Conservation (phyloP, 441 rosid species). For the Euphorbia celastroides region DNA sequence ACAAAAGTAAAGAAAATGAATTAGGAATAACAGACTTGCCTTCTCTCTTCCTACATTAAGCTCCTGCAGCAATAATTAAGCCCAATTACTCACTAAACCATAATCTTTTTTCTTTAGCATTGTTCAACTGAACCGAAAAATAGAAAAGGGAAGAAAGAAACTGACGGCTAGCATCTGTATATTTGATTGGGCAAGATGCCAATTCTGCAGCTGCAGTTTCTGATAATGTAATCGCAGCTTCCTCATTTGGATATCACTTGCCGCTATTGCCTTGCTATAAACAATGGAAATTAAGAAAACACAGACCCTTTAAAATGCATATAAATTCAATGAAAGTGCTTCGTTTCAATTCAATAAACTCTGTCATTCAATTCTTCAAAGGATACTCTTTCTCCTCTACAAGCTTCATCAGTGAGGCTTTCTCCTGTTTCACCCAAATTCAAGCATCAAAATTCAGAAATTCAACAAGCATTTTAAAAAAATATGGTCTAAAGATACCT, state of each 20-base stretch:
- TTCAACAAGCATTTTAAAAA: neutral
- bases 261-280: constrained; percentile 47
- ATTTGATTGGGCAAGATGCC: constrained; percentile 61
- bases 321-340: neutral
- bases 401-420: constrained; percentile 47
- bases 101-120: neutral
- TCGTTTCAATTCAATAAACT: neutral
- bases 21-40: constrained; percentile 26
- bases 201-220: constrained; percentile 57
- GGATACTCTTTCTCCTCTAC: constrained; percentile 77
- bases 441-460: neutral
- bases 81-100: constrained; percentile 9
- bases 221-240: constrained; percentile 39
- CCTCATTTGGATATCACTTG: constrained; percentile 46
- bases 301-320: neutral
- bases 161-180: constrained; percentile 57
- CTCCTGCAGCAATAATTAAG: constrained; percentile 38
- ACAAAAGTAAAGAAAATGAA: neutral
- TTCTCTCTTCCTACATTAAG: constrained; percentile 54
- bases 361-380: constrained; percentile 4
- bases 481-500: constrained; percentile 33
- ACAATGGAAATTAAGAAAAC: constrained; percentile 28
- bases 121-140: neutral
- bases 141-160: constrained; percentile 3
- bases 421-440: constrained; percentile 46